phyloP scores from a whole-genome alignment of 768 basidiomycete species.

The Neoboletus subvelutipes region DNA sequence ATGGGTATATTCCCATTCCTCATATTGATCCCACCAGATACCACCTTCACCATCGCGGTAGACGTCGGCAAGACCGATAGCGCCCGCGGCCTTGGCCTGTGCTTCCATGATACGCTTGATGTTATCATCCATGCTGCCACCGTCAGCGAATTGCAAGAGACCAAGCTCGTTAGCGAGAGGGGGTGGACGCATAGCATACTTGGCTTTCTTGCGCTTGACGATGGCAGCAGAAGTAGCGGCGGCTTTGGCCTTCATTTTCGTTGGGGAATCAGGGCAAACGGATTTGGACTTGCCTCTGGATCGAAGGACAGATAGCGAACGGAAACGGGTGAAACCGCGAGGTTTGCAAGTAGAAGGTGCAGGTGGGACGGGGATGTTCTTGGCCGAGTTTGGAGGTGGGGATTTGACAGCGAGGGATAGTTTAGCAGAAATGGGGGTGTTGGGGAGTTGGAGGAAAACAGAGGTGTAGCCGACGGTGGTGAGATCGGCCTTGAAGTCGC shows the following conservation, averaged over 20 bases:
- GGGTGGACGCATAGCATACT: constrained; percentile 44
- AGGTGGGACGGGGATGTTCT: constrained; percentile 21
- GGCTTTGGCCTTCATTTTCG: constrained; percentile 21
- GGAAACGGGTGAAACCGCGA: constrained; percentile 44
- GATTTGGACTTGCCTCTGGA: constrained; percentile 40
- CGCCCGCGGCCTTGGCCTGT: constrained; percentile 48
- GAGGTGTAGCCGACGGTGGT: constrained; percentile 64
- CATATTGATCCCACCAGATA: constrained; percentile 71
- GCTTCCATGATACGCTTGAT: constrained; percentile 53
- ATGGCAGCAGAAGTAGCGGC: constrained; percentile 32
- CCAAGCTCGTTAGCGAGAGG: constrained; percentile 66
- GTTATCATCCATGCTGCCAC: constrained; percentile 57
- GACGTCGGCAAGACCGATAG: constrained; percentile 44
- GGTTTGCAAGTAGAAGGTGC: constrained; percentile 15
- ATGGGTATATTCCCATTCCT: constrained; percentile 66
- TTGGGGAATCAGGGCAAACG: constrained; percentile 27
- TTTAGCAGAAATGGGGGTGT: constrained; percentile 40
- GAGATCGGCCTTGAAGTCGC: constrained; percentile 53
- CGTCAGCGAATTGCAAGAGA: constrained; percentile 67
- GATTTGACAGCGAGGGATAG: constrained; percentile 11
- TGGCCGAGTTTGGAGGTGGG: not conserved
- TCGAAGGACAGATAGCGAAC: constrained; percentile 51
- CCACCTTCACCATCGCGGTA: constrained; percentile 61
- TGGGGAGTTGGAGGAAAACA: constrained; percentile 59
- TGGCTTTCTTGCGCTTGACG: constrained; percentile 51